Conservation (phyloP, 768 basidiomycete genomes). For the Phaffia tasmanica region DNA sequence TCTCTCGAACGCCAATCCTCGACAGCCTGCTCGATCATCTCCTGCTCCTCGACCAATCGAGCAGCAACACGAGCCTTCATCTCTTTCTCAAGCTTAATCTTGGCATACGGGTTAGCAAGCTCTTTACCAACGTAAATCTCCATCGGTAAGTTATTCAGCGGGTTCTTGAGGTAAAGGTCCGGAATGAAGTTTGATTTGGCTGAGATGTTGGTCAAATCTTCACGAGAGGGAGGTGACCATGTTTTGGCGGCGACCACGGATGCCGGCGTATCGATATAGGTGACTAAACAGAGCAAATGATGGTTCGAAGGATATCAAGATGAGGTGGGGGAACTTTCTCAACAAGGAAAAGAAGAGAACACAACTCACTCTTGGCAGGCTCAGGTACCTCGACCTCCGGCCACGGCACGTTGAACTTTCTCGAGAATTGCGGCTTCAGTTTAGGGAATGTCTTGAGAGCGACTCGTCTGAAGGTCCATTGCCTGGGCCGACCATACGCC, state of each 20-base stretch:
- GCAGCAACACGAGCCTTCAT: too few species aligned
- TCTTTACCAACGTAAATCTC: neutral
- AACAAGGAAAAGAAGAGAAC: too few species aligned
- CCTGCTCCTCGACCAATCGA: neutral
- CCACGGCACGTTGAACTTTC: too few species aligned
- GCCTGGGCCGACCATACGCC: too few species aligned
- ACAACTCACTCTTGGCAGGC: too few species aligned
- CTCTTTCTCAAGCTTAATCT: neutral
- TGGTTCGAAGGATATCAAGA: neutral
- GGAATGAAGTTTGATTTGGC: neutral
- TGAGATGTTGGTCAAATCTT: neutral
- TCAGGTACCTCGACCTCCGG: too few species aligned
- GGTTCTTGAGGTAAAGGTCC: neutral
- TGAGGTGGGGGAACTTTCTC: too few species aligned
- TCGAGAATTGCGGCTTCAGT: too few species aligned
- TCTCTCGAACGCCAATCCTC: slow-evolving; percentile 1
- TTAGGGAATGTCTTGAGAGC: too few species aligned
- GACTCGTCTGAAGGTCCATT: too few species aligned
- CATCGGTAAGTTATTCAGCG: neutral
- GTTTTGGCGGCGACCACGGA: neutral
- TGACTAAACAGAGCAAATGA: neutral
- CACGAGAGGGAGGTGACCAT: neutral
- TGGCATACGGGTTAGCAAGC: slow-evolving; percentile 5
- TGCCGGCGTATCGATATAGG: neutral
- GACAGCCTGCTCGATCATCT: neutral